Evolutionary conservation across 495 filamentous ascomycete species (phyloP).

Genomic region (Xylaria flabelliformis): DNA sequence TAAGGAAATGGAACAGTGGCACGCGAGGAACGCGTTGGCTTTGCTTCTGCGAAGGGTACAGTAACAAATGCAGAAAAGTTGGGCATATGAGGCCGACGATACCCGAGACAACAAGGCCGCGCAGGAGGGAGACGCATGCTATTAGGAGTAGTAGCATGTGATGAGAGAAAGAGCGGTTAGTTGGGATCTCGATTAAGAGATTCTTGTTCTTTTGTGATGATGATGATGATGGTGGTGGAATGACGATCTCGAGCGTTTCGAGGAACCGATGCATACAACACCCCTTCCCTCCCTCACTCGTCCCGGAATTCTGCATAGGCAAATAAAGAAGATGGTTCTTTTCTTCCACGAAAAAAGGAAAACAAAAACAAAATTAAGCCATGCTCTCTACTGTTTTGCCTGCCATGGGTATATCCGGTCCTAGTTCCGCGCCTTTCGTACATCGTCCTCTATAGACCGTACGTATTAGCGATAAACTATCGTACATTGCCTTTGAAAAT

Average conservation of each 20-base stretch:
- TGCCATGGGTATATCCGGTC: constrained; percentile 26
- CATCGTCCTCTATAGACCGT: constrained; percentile 13
- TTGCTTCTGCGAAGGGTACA: constrained; percentile 20
- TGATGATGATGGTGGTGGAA: constrained; percentile 13
- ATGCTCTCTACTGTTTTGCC: constrained; percentile 15
- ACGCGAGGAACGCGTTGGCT: neutral
- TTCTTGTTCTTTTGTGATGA: constrained; percentile 15
- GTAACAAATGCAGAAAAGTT: constrained; percentile 7
- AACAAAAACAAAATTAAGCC: constrained; percentile 5
- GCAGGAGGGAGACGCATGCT: constrained; percentile 23
- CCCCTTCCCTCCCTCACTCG: constrained; percentile 18
- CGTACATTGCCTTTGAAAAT: constrained; percentile 11
- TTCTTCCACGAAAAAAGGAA: constrained; percentile 12
- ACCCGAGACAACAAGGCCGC: constrained; percentile 24
- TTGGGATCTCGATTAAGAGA: constrained; percentile 19
- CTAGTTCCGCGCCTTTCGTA: constrained; percentile 16
- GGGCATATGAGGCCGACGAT: constrained; percentile 22
- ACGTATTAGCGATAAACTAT: constrained; percentile 15
- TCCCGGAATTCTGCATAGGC: constrained; percentile 30
- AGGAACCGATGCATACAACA: constrained; percentile 22
- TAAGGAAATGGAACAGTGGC: constrained; percentile 44
- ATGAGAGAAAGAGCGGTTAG: constrained; percentile 10
- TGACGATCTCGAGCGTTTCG: constrained; percentile 10
- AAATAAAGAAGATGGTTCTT: constrained; percentile 27
- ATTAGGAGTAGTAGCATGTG: neutral